Percentiles rank a stretch among this genome's conserved stretches.
Evolutionary conservation across 257 asterid species (phyloP).

Genomic region (Henckelia pumila): DNA sequence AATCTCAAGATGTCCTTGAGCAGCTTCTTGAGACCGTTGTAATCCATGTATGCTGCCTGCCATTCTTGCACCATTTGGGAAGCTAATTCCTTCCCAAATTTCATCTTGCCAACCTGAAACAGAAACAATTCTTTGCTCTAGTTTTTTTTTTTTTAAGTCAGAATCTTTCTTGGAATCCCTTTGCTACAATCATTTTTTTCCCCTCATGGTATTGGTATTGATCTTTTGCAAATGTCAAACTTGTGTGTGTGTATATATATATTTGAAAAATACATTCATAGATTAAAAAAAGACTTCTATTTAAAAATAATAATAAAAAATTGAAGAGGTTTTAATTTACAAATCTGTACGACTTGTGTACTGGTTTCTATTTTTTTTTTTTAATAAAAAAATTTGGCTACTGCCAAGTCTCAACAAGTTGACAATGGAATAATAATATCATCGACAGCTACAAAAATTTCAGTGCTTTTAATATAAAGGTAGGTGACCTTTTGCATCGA

Average conservation of each 20-base stretch:
- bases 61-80: constrained; percentile 91
- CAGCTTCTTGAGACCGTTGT: constrained; percentile 42
- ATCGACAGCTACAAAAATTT: too few relatives aligned
- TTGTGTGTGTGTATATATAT: too few relatives aligned
- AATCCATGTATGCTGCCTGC: constrained; percentile 78
- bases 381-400: constrained; percentile 2
- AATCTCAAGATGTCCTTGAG: constrained; percentile 46
- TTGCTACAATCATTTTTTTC: neutral
- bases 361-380: too few relatives aligned
- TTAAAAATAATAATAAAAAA: too few relatives aligned
- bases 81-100: constrained; percentile 82
- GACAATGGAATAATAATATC: neutral
- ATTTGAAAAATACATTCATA: too few relatives aligned
- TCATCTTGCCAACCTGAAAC: constrained; percentile 40
- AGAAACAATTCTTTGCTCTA: neutral
- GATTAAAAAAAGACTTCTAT: neutral
- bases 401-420: neutral
- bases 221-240: too few relatives aligned
- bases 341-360: neutral
- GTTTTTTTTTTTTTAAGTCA: neutral
- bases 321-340: constrained; percentile 16
- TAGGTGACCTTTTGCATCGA: too few relatives aligned
- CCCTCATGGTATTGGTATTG: neutral
- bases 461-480: too few relatives aligned
- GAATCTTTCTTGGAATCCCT: neutral